A percentile compares a stretch with the other conserved stretches of the same genome.
These are phyloP conservation scores for Fusarium secorum DNA, from an alignment of 2,329 filamentous ascomycete species.

Conservation along the genomic window DNA sequence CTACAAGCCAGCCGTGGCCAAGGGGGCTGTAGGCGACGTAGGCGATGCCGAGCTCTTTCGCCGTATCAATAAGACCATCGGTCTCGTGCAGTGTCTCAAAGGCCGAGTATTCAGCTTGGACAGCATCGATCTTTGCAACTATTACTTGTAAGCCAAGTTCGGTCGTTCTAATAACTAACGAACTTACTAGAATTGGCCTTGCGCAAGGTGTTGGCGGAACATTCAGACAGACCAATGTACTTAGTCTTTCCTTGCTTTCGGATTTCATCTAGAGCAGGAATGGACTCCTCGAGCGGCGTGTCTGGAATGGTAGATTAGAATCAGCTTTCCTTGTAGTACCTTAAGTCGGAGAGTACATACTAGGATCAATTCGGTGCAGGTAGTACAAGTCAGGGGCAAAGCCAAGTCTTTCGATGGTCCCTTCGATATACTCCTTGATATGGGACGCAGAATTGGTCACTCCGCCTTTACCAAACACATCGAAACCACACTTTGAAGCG, in stretches of 20 bases:
- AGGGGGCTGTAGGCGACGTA: background rate
- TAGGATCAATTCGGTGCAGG: slow-evolving; percentile 1
- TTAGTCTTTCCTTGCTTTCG: background rate
- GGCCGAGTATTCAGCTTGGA: slow-evolving; percentile 7
- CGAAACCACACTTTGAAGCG: slow-evolving; percentile 1
- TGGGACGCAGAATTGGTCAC: background rate
- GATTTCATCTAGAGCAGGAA: background rate
- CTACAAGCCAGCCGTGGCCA: background rate
- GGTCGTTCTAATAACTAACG: rapidly evolving
- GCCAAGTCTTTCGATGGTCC: slow-evolving; percentile 1
- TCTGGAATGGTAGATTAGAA: too few species aligned
- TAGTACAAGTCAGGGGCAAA: slow-evolving; percentile 8
- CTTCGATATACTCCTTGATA: slow-evolving; percentile 1
- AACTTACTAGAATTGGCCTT: background rate
- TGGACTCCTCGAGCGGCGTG: background rate
- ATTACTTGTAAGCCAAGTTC: rapidly evolving
- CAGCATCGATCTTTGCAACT: slow-evolving; percentile 9
- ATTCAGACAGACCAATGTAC: slow-evolving; percentile 3
- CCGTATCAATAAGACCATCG: background rate
- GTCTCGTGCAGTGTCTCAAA: slow-evolving; percentile 9
- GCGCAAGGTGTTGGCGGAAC: background rate
- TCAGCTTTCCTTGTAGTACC: too few species aligned
- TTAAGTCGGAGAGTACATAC: too few species aligned
- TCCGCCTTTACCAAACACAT: background rate
- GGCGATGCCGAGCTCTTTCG: background rate